phyloP scores from a whole-genome alignment of 1,139 yeast species.

The Scheffersomyces quercinus region DNA sequence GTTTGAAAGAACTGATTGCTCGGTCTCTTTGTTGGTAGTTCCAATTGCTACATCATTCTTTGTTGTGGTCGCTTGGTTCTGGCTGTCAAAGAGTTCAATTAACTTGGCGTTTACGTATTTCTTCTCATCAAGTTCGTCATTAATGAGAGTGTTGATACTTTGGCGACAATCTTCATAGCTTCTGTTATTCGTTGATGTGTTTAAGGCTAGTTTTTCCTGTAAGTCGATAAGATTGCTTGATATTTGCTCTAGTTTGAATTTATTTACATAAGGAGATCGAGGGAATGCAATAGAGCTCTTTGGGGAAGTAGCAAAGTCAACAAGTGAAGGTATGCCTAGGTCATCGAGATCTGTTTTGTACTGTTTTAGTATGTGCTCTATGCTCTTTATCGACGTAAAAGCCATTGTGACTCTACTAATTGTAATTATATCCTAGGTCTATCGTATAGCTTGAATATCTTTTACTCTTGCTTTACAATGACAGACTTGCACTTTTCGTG shows the following conservation, averaged over 20 bases:
- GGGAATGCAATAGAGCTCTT: background rate
- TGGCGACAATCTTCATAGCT: slow-evolving; percentile 8
- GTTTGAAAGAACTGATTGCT: slow-evolving; percentile 5
- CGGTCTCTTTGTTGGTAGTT: slow-evolving; percentile 2
- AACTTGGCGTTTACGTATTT: slow-evolving; percentile 19
- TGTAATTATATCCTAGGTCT: too few species aligned
- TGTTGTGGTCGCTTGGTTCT: slow-evolving; percentile 2
- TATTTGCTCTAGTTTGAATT: slow-evolving; percentile 21
- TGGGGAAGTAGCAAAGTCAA: background rate
- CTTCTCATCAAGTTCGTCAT: slow-evolving; percentile 24
- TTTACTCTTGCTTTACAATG: too few species aligned
- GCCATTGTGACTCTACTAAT: too few species aligned
- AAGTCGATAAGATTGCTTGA: slow-evolving; percentile 11
- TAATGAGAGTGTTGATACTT: slow-evolving; percentile 14
- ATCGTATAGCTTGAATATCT: too few species aligned
- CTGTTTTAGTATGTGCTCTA: slow-evolving; percentile 14
- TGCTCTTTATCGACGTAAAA: slow-evolving; percentile 6
- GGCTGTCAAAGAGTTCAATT: slow-evolving; percentile 12
- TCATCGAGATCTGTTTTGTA: slow-evolving; percentile 14
- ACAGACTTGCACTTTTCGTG: too few species aligned
- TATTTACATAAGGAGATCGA: slow-evolving; percentile 24
- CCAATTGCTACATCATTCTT: slow-evolving; percentile 4
- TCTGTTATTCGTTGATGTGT: slow-evolving; percentile 10
- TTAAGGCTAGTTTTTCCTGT: slow-evolving; percentile 4
- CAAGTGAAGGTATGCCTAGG: slow-evolving; percentile 15